Evolutionary conservation across 179 eudicot species (phyloP), one percentile per base, ranked within the genome.

Genomic region (Spergularia azorica): DNA sequence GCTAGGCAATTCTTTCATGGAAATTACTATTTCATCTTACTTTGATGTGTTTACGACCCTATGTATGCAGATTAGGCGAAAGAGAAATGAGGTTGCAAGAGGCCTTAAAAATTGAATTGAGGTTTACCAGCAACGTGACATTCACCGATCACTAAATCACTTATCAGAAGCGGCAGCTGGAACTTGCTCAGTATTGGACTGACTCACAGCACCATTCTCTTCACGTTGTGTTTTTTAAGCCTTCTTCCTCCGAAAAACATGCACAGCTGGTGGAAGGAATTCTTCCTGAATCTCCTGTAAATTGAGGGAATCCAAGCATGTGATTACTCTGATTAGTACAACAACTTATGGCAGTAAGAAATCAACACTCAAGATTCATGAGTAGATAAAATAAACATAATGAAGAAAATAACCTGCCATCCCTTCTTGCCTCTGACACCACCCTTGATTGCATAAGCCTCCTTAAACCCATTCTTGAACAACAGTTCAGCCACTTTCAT

Each of bases 261-360:
- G 98, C 63, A 91, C 97, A 32, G 99, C 88, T 65, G 97, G 97
- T 70, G 99, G 99, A 73, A 95, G 90, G 70, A 91, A 88, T 52
- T 80, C 82, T 79, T 86, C 88, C 83, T 91, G 99, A 83, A 95
- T 95, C 68, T 86, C 98, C 97, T 95, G 87, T 83, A 88, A 71
- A 56, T 58, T 11, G 48, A 58, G 55, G 73, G 21, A 67, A 75
- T 58, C 36, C 67, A 69, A 8, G 41, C 15, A 15, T 6, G 71
- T n/a, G n/a, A n/a, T n/a, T n/a, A n/a, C n/a, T n/a, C n/a, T 79
- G 56, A 75, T 71, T 41, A 7, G 66, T 55, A 63, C 17, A 52
- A 32, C 17, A 59, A 18, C 2, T 43, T 17, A 52, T 17, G 10
- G 61, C 0, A 16, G 60, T 43, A 16, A 62, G 36, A 48, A 63